Percentiles rank a stretch among this genome's conserved stretches.
phyloP scores from a whole-genome alignment of 139 green algal genomes.

The Coelastrella sp. region DNA sequence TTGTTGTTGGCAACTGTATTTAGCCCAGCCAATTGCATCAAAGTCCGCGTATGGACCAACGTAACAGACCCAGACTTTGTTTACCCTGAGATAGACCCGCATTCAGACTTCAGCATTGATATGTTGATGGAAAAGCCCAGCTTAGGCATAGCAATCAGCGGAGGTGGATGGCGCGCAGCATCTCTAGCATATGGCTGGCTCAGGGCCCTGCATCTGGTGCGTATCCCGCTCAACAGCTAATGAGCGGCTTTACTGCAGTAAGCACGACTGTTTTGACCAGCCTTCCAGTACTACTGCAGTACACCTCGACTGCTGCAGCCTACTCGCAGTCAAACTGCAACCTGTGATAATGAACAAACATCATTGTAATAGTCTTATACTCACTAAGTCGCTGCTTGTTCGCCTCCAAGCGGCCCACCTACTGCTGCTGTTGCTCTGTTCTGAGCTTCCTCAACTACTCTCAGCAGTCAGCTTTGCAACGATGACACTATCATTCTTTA shows the following conservation, averaged over 20 bases:
- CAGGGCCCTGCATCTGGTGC: conserved; percentile 26
- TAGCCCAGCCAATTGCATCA: background rate
- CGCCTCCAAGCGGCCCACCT: too few relatives aligned
- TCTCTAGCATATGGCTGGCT: conserved; percentile 41
- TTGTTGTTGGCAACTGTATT: background rate
- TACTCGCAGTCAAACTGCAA: background rate
- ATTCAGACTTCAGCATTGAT: conserved; percentile 24
- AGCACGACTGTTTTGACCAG: too few relatives aligned
- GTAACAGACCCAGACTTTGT: conserved; percentile 25
- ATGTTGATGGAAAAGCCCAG: conserved; percentile 23
- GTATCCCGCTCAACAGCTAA: background rate
- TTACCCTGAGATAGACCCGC: conserved; percentile 29
- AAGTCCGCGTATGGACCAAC: conserved; percentile 37
- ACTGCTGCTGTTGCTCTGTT: too few relatives aligned
- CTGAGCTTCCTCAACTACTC: too few relatives aligned
- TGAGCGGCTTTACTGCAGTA: background rate
- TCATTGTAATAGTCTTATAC: too few relatives aligned
- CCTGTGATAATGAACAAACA: too few relatives aligned
- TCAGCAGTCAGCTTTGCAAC: too few relatives aligned
- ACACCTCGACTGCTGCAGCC: background rate
- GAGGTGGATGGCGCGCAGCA: conserved; percentile 31
- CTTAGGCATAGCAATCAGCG: conserved; percentile 41
- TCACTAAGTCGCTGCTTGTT: too few relatives aligned
- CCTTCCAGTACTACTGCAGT: background rate
- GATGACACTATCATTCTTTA: too few relatives aligned